A percentile compares a stretch with the other conserved stretches of the same genome.
Conservation (phyloP, 164 flowering plant genomes). For the Platanus orientalis region DNA sequence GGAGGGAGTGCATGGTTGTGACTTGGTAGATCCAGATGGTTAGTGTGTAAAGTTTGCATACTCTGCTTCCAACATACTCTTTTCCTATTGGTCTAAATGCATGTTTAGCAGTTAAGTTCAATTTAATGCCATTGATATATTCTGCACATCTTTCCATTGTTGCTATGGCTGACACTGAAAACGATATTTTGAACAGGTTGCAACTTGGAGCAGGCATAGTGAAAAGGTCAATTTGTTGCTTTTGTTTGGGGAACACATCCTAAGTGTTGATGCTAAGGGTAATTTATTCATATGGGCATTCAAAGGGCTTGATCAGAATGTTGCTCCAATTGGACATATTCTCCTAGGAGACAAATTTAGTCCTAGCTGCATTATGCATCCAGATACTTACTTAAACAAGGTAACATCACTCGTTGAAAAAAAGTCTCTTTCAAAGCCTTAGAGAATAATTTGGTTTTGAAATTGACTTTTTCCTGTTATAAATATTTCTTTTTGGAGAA, state of each 20-base stretch:
- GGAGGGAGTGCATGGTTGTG: too few species aligned
- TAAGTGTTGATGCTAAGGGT: constrained; percentile 77
- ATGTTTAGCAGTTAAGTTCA: too few species aligned
- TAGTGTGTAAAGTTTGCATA: too few species aligned
- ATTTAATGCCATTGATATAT: background rate
- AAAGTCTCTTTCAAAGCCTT: background rate
- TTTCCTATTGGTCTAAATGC: too few species aligned
- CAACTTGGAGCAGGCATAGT: constrained; percentile 83
- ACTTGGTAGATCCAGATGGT: too few species aligned
- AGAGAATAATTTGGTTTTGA: too few species aligned
- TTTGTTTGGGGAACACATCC: constrained; percentile 79
- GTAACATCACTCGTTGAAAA: constrained; percentile 29
- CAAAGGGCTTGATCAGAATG: constrained; percentile 62
- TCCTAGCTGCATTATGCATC: constrained; percentile 90
- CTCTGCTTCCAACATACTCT: too few species aligned
- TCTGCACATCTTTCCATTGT: background rate
- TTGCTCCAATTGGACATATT: constrained; percentile 64
- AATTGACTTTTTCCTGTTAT: background rate
- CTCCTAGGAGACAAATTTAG: constrained; percentile 48
- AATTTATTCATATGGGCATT: constrained; percentile 82
- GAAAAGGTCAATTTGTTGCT: constrained; percentile 69
- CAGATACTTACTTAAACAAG: constrained; percentile 96
- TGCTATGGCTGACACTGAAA: background rate
- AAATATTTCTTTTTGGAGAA: background rate
- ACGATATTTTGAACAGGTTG: constrained; percentile 56